A percentile compares a stretch with the other conserved stretches of the same genome.
phyloP scores from a whole-genome alignment of 148 eudicot genomes.

The Rhododendron molle region DNA sequence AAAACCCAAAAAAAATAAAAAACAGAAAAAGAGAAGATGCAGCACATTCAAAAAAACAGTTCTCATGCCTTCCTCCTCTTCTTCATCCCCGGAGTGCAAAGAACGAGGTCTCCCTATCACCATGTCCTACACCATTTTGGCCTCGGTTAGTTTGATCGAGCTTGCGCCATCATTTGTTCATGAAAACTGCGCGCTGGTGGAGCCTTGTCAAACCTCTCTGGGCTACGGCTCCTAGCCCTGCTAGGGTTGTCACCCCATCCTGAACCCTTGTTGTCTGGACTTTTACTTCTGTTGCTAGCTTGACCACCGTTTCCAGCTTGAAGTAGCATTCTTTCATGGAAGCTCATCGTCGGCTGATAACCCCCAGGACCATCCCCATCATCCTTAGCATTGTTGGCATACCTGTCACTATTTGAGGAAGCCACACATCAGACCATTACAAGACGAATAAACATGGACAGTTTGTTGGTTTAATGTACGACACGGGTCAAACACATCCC shows the following conservation, averaged over 20 bases:
- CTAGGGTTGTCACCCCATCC: constrained; percentile 5
- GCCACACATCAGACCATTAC: neutral
- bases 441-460: neutral
- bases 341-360: constrained; percentile 35
- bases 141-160: constrained; percentile 10
- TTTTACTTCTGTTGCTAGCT: constrained; percentile 25
- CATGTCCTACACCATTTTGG: neutral
- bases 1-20: neutral
- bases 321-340: constrained; percentile 30
- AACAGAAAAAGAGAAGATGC: neutral
- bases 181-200: constrained; percentile 49
- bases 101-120: neutral
- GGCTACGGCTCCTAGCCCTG: constrained; percentile 35
- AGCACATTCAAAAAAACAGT: neutral
- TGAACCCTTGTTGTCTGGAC: constrained; percentile 32
- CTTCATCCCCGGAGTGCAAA: constrained; percentile 10
- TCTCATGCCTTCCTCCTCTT: constrained; percentile 21
- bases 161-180: constrained; percentile 35
- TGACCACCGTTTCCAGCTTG: constrained; percentile 9
- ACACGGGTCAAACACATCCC: neutral
- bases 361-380: constrained; percentile 35
- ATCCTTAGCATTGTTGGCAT: constrained; percentile 24
- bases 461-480: neutral
- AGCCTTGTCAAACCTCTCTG: constrained; percentile 45
- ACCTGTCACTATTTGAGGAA: constrained; percentile 25